Evolutionary conservation across 768 basidiomycete species (phyloP), one percentile per base, ranked within the genome.

Genomic region (Termitomyces titanicus): DNA sequence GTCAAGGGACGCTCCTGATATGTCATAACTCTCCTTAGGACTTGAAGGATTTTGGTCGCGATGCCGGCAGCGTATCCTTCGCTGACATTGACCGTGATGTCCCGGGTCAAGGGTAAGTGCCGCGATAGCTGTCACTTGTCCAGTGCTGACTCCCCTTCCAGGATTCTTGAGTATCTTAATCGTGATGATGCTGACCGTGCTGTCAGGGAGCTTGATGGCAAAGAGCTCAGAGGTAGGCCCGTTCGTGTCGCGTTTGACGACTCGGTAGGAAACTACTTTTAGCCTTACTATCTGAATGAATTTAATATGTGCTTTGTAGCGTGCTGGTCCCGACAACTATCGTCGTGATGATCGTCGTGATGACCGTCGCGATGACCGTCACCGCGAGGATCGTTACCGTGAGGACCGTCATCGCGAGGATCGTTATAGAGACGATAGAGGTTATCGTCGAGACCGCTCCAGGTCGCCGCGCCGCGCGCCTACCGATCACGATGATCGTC

Each of bases 11-110:
- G 69, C 70, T 71, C 70, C 76, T 79, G 64, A 80, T 73, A 58
- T 65, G 67, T 73, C 68, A 67, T 70, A 72, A 63, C 72, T 71
- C 67, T 72, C 65, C 69, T 65, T 79, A 98, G 96, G 96, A 98
- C 69, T 77, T 98, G 69, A 98, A 98, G 74, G 96, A 98, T 68
- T 98, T 95, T 58, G 96, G 94, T 63, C 92, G 96, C 58, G 88
- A 93, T 66, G 92, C 91, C 47, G 94, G 93, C 40, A 90, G 85
- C 66, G 93, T 98, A 55, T 92, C 90, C 18, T 98, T 90, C 64
- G 94, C 96, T 39, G 96, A 98, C 67, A 88, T 98, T 57, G 95
- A 98, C 68, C 87, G 93, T 37, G 88, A 94, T 66, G 69, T 71
- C 59, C 84, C 90, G 24, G 89, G 89, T 31, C 86, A 92, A 77